Conservation (phyloP, 2,329 filamentous ascomycete genomes). For the Sclerotinia nivalis region DNA sequence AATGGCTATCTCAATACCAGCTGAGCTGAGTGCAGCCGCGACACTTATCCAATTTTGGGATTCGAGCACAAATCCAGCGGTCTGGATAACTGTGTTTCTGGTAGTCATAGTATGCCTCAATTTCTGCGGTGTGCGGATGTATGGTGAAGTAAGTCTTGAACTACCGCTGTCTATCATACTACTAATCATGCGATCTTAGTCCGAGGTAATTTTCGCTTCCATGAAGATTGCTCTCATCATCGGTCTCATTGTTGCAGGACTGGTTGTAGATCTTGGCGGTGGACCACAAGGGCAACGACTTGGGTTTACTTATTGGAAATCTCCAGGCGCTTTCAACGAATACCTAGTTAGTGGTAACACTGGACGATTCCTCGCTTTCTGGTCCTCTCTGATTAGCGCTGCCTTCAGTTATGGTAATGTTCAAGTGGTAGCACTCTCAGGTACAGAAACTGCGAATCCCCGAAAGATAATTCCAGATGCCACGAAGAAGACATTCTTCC, state of each 20-base stretch:
- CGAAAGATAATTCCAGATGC: constrained; percentile 56
- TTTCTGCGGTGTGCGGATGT: constrained; percentile 58
- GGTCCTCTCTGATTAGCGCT: constrained; percentile 48
- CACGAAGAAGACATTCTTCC: constrained; percentile 52
- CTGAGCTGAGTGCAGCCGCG: constrained; percentile 63
- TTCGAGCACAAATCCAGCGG: constrained; percentile 52
- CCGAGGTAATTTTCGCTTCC: constrained; percentile 53
- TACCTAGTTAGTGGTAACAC: constrained; percentile 61
- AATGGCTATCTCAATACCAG: constrained; percentile 37
- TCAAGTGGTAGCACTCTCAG: constrained; percentile 56
- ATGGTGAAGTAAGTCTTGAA: constrained; percentile 63
- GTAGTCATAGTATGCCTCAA: constrained; percentile 54
- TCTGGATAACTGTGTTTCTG: constrained; percentile 47
- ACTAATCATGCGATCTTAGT: background rate
- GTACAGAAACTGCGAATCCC: constrained; percentile 56
- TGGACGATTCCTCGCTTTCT: constrained; percentile 58
- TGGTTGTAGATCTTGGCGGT: constrained; percentile 64
- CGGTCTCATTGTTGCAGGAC: constrained; percentile 61
- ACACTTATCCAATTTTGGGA: constrained; percentile 66
- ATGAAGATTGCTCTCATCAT: constrained; percentile 64
- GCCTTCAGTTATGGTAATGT: constrained; percentile 52
- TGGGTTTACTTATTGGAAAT: constrained; percentile 69
- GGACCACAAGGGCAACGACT: constrained; percentile 57
- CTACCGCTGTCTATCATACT: constrained; percentile 60
- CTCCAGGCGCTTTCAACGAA: constrained; percentile 67